phyloP scores from a whole-genome alignment of 78 protist genomes.

The Capsaspora owczarzaki region DNA sequence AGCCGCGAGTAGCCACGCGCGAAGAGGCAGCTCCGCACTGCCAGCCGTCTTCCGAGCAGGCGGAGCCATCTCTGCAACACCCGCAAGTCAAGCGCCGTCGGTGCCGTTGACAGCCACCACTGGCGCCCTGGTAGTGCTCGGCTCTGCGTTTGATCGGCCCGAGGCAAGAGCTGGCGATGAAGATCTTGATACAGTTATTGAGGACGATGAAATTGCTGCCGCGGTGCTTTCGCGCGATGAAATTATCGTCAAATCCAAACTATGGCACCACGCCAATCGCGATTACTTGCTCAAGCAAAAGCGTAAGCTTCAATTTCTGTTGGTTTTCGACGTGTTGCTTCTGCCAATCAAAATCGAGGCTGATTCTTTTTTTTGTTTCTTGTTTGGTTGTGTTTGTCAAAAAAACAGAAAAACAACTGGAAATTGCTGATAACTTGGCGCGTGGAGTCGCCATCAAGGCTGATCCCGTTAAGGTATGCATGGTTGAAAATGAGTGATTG shows the following conservation, averaged over 20 bases:
- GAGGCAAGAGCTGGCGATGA: background rate
- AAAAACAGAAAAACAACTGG: background rate
- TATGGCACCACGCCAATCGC: background rate
- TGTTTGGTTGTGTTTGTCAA: background rate
- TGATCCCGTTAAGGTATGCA: background rate
- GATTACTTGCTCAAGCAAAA: background rate
- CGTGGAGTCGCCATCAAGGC: background rate
- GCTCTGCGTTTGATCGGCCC: no score
- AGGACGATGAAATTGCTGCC: background rate
- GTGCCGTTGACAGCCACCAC: no score
- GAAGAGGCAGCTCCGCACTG: no score
- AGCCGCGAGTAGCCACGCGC: no score
- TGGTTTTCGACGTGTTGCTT: background rate
- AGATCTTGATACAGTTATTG: background rate
- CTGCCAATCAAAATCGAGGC: background rate
- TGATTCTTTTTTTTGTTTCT: background rate
- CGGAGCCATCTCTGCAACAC: no score
- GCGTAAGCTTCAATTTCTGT: background rate
- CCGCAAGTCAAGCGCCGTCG: no score
- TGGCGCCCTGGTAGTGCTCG: no score
- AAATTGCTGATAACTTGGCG: background rate
- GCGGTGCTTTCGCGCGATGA: background rate
- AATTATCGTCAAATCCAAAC: background rate
- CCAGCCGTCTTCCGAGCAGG: no score
- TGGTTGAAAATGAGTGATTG: background rate